Conservation (phyloP, 2,329 filamentous ascomycete species). For the Aphanoascus verrucosus region DNA sequence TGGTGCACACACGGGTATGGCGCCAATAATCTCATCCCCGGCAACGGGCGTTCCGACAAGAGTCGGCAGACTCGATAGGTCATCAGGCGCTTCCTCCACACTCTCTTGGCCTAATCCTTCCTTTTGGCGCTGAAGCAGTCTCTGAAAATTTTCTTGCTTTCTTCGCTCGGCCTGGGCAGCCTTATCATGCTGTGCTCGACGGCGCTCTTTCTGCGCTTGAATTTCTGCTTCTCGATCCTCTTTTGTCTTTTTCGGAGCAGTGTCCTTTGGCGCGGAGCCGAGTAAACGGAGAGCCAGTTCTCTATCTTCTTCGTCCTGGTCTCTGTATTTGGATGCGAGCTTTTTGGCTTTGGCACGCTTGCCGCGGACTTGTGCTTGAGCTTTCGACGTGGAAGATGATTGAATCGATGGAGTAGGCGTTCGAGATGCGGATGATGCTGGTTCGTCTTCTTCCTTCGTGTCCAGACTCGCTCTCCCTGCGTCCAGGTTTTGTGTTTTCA, state of each 20-base stretch:
- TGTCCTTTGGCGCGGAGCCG: constrained; percentile 49
- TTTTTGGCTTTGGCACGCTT: constrained; percentile 79
- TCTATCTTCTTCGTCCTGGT: constrained; percentile 92
- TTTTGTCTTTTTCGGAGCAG: constrained; percentile 48
- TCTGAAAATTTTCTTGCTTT: constrained; percentile 63
- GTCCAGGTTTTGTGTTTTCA: neutral
- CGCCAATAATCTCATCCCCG: constrained; percentile 62
- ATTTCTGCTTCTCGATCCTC: constrained; percentile 64
- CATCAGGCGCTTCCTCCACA: constrained; percentile 34
- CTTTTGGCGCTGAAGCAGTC: constrained; percentile 55
- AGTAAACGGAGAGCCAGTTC: constrained; percentile 72
- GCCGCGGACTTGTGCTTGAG: constrained; percentile 45
- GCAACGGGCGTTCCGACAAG: constrained; percentile 65
- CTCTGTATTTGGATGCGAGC: constrained; percentile 75
- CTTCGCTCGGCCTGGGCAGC: constrained; percentile 53
- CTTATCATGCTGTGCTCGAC: constrained; percentile 67
- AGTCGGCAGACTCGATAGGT: constrained; percentile 50
- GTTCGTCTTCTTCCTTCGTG: constrained; percentile 8
- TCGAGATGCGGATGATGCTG: constrained; percentile 18
- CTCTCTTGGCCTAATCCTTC: constrained; percentile 49
- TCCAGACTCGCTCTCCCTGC: neutral
- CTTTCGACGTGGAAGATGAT: constrained; percentile 11
- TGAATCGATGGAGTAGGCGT: constrained; percentile 16
- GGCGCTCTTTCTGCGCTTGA: constrained; percentile 60
- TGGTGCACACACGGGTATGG: constrained; percentile 52